phyloP scores from a whole-genome alignment of 179 eudicot genomes.

The Sideroxylon spinosum region DNA sequence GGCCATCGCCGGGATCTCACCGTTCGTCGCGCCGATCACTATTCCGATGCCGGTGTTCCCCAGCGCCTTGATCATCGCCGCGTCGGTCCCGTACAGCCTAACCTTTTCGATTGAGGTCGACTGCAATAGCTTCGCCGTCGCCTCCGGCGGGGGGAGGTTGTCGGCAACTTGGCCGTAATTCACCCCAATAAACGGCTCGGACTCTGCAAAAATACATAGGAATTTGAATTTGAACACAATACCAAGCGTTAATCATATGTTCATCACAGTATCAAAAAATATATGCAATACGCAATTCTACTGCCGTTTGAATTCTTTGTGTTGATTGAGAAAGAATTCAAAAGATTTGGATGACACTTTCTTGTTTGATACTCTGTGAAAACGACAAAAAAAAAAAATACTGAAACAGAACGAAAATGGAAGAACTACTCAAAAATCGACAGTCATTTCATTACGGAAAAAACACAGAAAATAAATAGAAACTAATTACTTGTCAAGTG shows the following conservation, averaged over 20 bases:
- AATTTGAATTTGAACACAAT: no score
- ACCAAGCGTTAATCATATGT: no score
- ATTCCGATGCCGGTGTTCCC: constrained; percentile 68
- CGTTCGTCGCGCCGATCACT: constrained; percentile 64
- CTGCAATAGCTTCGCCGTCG: constrained; percentile 59
- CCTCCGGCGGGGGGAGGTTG: constrained; percentile 72
- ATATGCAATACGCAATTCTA: no score
- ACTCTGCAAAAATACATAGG: constrained; percentile 30
- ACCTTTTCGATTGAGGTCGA: constrained; percentile 62
- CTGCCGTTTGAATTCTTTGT: no score
- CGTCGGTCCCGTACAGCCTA: constrained; percentile 71
- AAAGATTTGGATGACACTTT: not conserved
- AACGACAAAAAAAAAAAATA: no score
- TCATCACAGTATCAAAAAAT: no score
- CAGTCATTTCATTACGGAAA: no score
- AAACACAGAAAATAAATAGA: not conserved
- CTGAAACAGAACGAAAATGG: no score
- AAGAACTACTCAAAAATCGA: no score
- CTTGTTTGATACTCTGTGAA: no score
- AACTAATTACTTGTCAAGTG: constrained; percentile 2
- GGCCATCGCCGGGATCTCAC: constrained; percentile 75
- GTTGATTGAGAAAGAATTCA: no score
- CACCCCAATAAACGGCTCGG: constrained; percentile 68
- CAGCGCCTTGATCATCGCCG: constrained; percentile 57
- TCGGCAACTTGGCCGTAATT: constrained; percentile 82